Conservation (phyloP, 2,329 filamentous ascomycete genomes). For the Diaporthe amygdali region DNA sequence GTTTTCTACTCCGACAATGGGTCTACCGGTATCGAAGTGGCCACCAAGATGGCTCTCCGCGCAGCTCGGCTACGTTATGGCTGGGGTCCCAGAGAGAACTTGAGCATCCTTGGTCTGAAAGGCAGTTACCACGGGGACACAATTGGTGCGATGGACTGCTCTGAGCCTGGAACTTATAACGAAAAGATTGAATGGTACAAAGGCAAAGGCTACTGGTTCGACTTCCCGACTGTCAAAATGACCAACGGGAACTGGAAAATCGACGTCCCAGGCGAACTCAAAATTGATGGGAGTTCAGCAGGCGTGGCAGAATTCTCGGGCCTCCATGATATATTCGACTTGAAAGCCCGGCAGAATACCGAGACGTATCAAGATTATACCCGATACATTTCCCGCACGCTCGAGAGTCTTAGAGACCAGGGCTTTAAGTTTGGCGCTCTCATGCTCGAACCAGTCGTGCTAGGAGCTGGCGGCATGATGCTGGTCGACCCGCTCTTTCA, state of each 20-base stretch:
- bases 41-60: constrained; percentile 82
- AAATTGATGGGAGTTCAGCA: neutral
- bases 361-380: constrained; percentile 59
- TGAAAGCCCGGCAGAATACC: constrained; percentile 51
- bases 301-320: constrained; percentile 45
- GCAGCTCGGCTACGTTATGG: constrained; percentile 71
- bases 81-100: constrained; percentile 62
- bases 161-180: constrained; percentile 79
- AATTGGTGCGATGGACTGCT: constrained; percentile 86
- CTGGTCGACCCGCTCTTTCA: constrained; percentile 86
- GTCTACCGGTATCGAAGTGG: constrained; percentile 83
- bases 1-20: constrained; percentile 87
- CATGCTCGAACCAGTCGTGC: constrained; percentile 79
- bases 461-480: constrained; percentile 85
- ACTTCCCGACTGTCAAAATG: constrained; percentile 76
- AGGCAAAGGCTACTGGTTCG: constrained; percentile 80
- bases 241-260: constrained; percentile 70
- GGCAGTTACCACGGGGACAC: constrained; percentile 89
- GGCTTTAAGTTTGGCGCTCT: constrained; percentile 76
- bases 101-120: constrained; percentile 76
- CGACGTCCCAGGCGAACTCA: constrained; percentile 40
- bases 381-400: constrained; percentile 58
- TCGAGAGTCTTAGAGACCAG: constrained; percentile 57
- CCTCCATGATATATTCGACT: constrained; percentile 64
- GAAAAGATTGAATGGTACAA: constrained; percentile 87